A percentile compares a stretch with the other conserved stretches of the same genome.
phyloP scores from a whole-genome alignment of 371 early-diverging fungal genomes.

The Saksenaea vasiformis region DNA sequence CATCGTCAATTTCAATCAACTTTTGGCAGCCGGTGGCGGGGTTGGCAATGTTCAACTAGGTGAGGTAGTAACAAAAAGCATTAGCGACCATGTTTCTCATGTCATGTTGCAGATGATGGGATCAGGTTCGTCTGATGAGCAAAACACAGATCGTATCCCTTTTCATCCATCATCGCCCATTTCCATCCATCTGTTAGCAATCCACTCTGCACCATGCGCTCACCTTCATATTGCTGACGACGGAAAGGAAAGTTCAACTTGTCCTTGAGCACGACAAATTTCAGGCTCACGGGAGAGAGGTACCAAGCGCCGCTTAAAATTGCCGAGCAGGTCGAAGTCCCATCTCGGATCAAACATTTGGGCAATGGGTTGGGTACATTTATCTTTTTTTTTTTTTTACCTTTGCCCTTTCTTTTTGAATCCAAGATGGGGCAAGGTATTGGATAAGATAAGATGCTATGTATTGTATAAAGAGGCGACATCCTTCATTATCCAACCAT shows the following conservation, averaged over 20 bases:
- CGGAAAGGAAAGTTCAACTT: conserved; percentile 11
- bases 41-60: conserved; percentile 97
- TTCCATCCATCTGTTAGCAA: conserved; percentile 12
- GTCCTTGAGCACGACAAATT: neutral
- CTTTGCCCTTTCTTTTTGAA: no score
- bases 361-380: no score
- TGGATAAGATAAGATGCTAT: no score
- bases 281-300: neutral
- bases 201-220: neutral
- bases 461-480: no score
- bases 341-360: no score
- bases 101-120: neutral
- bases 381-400: neutral
- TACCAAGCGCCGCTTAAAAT: neutral
- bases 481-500: no score
- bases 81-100: neutral
- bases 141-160: neutral
- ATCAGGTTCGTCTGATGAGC: neutral
- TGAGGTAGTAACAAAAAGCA: conserved; percentile 16
- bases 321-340: neutral
- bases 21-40: conserved; percentile 97
- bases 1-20: conserved; percentile 93
- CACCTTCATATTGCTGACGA: conserved; percentile 24
- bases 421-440: no score
- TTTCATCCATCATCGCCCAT: conserved; percentile 12